These are phyloP conservation scores for Limtongia smithiae DNA, from an alignment of 805 yeast genomes.

Conservation along the genomic window DNA sequence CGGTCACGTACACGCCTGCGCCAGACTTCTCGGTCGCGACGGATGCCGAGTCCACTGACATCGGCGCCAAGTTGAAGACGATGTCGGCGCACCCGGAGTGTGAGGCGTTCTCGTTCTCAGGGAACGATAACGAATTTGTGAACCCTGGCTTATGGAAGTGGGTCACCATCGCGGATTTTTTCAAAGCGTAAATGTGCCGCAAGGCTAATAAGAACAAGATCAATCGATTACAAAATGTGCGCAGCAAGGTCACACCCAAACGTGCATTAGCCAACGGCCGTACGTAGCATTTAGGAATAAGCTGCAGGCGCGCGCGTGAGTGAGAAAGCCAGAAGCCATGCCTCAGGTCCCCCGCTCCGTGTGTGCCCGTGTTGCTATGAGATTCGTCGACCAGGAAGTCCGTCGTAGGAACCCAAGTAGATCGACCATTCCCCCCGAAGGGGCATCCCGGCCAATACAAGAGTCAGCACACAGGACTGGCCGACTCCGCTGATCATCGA, in stretches of 20 bases:
- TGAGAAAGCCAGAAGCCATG: too few relatives aligned
- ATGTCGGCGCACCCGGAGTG: constrained; percentile 21
- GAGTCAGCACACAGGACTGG: neutral
- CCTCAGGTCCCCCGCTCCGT: too few relatives aligned
- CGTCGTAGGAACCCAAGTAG: constrained; percentile 32
- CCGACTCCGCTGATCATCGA: constrained; percentile 28
- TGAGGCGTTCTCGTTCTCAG: constrained; percentile 1
- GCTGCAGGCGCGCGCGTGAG: constrained; percentile 90
- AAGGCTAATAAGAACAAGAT: neutral
- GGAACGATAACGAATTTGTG: constrained; percentile 29
- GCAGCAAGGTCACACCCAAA: constrained; percentile 99
- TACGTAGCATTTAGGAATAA: constrained; percentile 99
- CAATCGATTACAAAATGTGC: constrained; percentile 53
- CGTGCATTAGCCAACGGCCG: constrained; percentile 88
- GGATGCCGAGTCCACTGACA: constrained; percentile 1
- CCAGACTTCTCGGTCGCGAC: neutral
- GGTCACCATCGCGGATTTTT: constrained; percentile 19
- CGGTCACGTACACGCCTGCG: constrained; percentile 9
- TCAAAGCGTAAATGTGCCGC: constrained; percentile 2
- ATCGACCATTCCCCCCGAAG: constrained; percentile 4
- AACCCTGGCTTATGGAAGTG: constrained; percentile 33
- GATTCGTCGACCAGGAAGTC: constrained; percentile 94
- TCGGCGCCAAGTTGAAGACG: neutral
- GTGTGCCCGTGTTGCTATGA: constrained; percentile 73
- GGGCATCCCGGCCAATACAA: neutral